Percentiles rank a stretch among this genome's conserved stretches.
Conservation (phyloP, 2,329 filamentous ascomycete species). For the Fusarium coffeatum region DNA sequence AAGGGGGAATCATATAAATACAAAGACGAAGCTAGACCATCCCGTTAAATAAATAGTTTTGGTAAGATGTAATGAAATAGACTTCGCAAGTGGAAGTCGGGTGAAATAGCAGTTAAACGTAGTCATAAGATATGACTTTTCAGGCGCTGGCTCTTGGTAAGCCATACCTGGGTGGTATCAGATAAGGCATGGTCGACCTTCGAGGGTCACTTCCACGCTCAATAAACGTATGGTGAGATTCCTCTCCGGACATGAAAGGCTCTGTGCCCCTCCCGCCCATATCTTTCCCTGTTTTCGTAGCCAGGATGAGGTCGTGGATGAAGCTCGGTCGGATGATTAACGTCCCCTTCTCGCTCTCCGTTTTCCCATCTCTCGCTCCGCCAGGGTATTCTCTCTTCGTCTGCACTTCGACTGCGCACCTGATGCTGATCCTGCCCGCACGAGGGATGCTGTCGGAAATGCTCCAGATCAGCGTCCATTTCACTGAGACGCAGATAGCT, state of each 20-base stretch:
- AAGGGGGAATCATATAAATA: slow-evolving; percentile 35
- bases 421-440: slow-evolving; percentile 44
- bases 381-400: slow-evolving; percentile 30
- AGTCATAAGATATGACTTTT: slow-evolving; percentile 10
- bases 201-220: slow-evolving; percentile 33
- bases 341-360: slow-evolving; percentile 22
- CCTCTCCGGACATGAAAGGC: slow-evolving; percentile 41
- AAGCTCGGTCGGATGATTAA: slow-evolving; percentile 35
- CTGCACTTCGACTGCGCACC: slow-evolving; percentile 26
- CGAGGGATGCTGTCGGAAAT: slow-evolving; percentile 56
- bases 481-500: slow-evolving; percentile 66
- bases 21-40: slow-evolving; percentile 26
- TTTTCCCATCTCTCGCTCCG: slow-evolving; percentile 39
- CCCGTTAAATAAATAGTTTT: slow-evolving; percentile 2
- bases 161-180: slow-evolving; percentile 13
- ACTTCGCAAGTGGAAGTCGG: neutral
- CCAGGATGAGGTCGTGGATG: slow-evolving; percentile 30
- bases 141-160: neutral
- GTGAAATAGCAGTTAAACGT: neutral
- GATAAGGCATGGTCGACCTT: slow-evolving; percentile 23
- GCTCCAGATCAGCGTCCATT: slow-evolving; percentile 70
- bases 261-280: slow-evolving; percentile 51
- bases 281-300: slow-evolving; percentile 51
- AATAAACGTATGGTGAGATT: slow-evolving; percentile 50
- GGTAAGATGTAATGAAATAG: neutral